Conservation (phyloP, 2,329 filamentous ascomycete species). For the Cordyceps farinosa region DNA sequence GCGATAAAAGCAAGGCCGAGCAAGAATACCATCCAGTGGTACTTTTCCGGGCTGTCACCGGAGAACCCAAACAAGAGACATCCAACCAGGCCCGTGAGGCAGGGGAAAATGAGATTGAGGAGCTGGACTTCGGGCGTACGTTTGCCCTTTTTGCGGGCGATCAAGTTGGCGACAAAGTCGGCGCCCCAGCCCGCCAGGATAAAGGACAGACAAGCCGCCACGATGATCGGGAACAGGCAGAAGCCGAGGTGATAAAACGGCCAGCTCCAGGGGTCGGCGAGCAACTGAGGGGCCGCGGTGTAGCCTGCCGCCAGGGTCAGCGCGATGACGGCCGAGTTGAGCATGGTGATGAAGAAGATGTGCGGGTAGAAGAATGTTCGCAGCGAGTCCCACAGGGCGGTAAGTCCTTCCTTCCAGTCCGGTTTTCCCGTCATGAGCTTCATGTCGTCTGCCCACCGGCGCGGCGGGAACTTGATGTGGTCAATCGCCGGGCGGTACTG, state of each 20-base stretch:
- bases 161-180: constrained; percentile 26
- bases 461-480: constrained; percentile 24
- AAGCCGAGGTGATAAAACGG: constrained; percentile 29
- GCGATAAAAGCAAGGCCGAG: constrained; percentile 26
- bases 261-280: constrained; percentile 28
- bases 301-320: constrained; percentile 25
- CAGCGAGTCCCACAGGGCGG: constrained; percentile 27
- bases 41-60: constrained; percentile 22
- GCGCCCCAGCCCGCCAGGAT: constrained; percentile 30
- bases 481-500: constrained; percentile 28
- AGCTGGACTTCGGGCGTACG: constrained; percentile 34
- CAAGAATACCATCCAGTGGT: constrained; percentile 28
- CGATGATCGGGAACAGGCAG: constrained; percentile 25
- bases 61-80: constrained; percentile 31
- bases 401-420: constrained; percentile 27
- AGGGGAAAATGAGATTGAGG: constrained; percentile 29
- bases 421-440: constrained; percentile 31
- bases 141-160: constrained; percentile 27
- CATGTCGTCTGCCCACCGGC: constrained; percentile 32
- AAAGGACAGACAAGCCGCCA: constrained; percentile 20
- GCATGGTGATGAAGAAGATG: constrained; percentile 31
- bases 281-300: constrained; percentile 24
- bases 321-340: constrained; percentile 30
- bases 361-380: constrained; percentile 32
- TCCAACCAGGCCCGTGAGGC: constrained; percentile 28